phyloP scores from a whole-genome alignment of 352 stramenopile species.

The Phytophthora fragariae region DNA sequence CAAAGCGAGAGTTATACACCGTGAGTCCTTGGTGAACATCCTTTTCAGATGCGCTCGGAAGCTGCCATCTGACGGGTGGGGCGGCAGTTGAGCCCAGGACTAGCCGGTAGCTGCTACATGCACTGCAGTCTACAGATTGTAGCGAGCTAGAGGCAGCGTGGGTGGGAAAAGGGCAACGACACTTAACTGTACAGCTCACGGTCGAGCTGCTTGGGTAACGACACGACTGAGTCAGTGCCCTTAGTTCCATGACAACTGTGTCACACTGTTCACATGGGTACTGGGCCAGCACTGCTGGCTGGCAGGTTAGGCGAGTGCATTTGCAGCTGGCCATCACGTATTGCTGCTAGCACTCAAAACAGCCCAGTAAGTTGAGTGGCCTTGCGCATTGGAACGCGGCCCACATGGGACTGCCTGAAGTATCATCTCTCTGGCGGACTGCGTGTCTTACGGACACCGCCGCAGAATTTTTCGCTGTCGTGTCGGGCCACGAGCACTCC shows the following conservation, averaged over 20 bases:
- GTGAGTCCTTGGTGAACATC: slow-evolving; percentile 21
- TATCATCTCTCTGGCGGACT: background rate
- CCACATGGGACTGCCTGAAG: background rate
- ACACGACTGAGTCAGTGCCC: background rate
- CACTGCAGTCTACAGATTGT: background rate
- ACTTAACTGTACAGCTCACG: background rate
- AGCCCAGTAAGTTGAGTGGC: no score
- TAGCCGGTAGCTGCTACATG: background rate
- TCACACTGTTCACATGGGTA: slow-evolving; percentile 15
- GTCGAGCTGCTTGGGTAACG: background rate
- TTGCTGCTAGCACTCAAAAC: background rate
- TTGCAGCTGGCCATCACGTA: slow-evolving; percentile 8
- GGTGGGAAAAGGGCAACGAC: background rate
- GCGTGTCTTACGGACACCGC: background rate
- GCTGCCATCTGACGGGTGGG: slow-evolving; percentile 18
- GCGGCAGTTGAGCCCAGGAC: background rate
- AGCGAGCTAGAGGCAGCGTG: background rate
- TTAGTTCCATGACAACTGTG: slow-evolving; percentile 6
- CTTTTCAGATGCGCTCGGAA: slow-evolving; percentile 36
- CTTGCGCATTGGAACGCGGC: background rate
- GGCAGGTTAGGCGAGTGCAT: background rate
- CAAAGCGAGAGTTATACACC: slow-evolving; percentile 5
- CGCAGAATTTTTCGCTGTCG: background rate
- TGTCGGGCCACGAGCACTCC: slow-evolving; percentile 6
- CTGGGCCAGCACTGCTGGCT: background rate